These are phyloP conservation scores for Xylaria sp. DNA, from an alignment of 2,329 filamentous ascomycete genomes.

Conservation along the genomic window DNA sequence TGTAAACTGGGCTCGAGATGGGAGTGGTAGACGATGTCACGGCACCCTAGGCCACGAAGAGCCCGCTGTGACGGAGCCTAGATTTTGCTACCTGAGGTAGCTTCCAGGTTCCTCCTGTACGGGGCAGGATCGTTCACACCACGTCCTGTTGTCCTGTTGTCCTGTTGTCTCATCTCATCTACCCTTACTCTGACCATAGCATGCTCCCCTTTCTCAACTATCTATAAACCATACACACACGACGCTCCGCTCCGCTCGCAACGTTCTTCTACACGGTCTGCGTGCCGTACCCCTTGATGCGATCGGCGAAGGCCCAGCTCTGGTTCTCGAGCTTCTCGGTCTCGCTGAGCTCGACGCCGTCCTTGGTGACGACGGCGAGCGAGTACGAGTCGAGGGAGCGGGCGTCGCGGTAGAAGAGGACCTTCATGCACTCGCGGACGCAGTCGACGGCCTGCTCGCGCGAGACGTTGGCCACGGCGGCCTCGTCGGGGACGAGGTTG, in stretches of 20 bases:
- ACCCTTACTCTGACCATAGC: not conserved
- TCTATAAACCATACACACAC: not conserved
- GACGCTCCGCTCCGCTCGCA: too few species aligned
- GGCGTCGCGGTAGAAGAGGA: slow-evolving; percentile 96
- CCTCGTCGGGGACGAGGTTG: slow-evolving; percentile 84
- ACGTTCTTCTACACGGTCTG: slow-evolving; percentile 69
- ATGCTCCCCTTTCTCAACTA: not conserved
- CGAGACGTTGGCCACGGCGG: slow-evolving; percentile 74
- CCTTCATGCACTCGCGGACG: slow-evolving; percentile 96
- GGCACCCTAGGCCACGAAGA: not conserved
- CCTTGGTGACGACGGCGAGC: slow-evolving; percentile 88
- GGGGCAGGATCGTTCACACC: not conserved
- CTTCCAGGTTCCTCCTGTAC: slow-evolving; percentile 8
- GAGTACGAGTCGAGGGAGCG: slow-evolving; percentile 92
- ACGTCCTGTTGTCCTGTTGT: not conserved
- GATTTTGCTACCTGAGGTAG: slow-evolving; percentile 3
- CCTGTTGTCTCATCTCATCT: not conserved
- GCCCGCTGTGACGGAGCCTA: not conserved
- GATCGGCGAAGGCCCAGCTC: slow-evolving; percentile 98
- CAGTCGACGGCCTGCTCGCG: slow-evolving; percentile 83
- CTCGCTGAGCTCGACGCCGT: slow-evolving; percentile 86
- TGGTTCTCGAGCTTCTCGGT: slow-evolving; percentile 90
- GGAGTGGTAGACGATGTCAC: not conserved
- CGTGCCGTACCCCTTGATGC: slow-evolving; percentile 93
- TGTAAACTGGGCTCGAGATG: not conserved